These are phyloP conservation scores for Magnaporthiopsis poae DNA, from an alignment of 2,329 filamentous ascomycete genomes.

Conservation along the genomic window DNA sequence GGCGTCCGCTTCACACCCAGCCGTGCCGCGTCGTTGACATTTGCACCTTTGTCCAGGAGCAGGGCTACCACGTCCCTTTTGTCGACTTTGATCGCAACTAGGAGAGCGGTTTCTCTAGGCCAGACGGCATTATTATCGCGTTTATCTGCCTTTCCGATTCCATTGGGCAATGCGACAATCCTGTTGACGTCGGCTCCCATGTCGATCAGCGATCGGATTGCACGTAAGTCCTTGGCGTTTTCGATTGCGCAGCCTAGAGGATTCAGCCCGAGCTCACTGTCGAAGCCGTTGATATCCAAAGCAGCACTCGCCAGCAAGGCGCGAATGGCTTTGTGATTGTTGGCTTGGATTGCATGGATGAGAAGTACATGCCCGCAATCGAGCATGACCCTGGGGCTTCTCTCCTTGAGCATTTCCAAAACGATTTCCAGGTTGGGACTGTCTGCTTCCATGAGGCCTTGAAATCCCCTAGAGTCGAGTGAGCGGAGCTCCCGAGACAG, in stretches of 20 bases:
- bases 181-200: background rate
- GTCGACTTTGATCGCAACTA: background rate
- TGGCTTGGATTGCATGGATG: background rate
- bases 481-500: background rate
- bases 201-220: background rate
- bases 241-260: conserved; percentile 1
- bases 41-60: background rate
- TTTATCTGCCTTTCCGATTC: background rate
- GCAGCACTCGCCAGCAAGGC: background rate
- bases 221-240: background rate
- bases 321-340: background rate
- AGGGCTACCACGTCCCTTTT: background rate
- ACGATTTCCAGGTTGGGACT: background rate
- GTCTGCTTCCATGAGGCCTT: background rate
- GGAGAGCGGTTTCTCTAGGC: background rate
- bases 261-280: background rate
- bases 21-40: background rate
- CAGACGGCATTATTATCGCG: background rate
- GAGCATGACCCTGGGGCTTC: background rate
- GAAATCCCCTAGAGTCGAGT: background rate
- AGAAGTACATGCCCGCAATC: background rate
- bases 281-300: background rate
- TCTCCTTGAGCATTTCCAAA: background rate
- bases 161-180: background rate
- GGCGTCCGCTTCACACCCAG: background rate